Base-by-base conservation (phyloP, 1,139 yeast species). In the Suhomyces bolitotheri region DNA sequence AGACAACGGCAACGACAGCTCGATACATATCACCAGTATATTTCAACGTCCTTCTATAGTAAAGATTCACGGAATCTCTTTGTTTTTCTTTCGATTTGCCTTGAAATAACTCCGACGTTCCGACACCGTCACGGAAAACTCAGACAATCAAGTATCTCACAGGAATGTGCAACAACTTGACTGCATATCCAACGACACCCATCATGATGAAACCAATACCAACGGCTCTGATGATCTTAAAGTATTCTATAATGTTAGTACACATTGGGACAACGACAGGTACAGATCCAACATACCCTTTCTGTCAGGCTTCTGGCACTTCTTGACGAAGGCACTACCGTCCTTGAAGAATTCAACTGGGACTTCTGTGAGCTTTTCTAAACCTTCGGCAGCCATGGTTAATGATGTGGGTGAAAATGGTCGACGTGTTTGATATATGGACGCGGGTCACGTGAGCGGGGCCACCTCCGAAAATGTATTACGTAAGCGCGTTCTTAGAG, bases 131-230 rank as follows among this genome's bases (percentile, higher is more conserved):
- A n/a, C n/a, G n/a, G n/a, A n/a, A n/a, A n/a, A 24, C 40, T 73
- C 76, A 90, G 50, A 90, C 97, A 69, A 90, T 89, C 71, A 90
- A 80, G 70, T 89, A 94, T 73, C 97, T 85, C 71, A 90, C 89
- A 59, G 98, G 98, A 56, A 90, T 90, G 68, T 90, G 98, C 56
- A 90, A 77, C 60, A 90, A 78, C 71, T 92, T 92, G 66, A 92
- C 95, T 55, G 82, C 86, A 69, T 89, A 92, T 41, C 98, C 98
- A 55, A 92, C 95, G 55, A 88, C 85, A 56, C 98, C 98, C 92
- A 92, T 94, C 79, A 90, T 90, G 52, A 90, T 71, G 67, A 90
- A 92, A 53, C 98, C 98, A 50, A 89, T 76, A 55, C 97, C 97
- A 40, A 92, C 97, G 39, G 97, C 97, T 68, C 92, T 83, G 50